Base-by-base conservation (phyloP, 2,329 filamentous ascomycete genomes). In the Lachnellula cervina region DNA sequence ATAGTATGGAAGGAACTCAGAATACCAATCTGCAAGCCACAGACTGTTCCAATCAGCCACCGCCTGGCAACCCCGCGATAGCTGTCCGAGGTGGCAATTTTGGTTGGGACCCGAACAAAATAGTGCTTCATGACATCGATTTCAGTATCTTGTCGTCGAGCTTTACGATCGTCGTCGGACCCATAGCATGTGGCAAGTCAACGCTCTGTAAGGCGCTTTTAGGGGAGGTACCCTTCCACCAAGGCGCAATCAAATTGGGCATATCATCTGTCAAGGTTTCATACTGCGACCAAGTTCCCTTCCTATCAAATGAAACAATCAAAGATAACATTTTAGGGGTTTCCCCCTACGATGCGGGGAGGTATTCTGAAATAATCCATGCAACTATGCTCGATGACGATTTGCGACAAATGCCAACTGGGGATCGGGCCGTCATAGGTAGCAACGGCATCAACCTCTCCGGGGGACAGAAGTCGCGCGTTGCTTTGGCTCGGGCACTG, bases 141-240 rank as follows among this genome's bases (percentile, higher is more conserved):
- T 7, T 49, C 19, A 25, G 11, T 3, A 52, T 55, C 6, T 25
- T 38, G 11, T 28, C 5, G n/a, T 40, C 48, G 2, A 19, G 35
- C 4, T 40, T 58, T 13, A 55, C 56, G n/a, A 55, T 58, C 3
- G 44, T 58, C 17, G 43, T 58, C n/a, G 44, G 79, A 13, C 76
- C 78, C 16, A 75, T 78, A 23, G 78, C 76, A 5, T 79, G 74
- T 56, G 79, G 78, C 4, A 81, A 81, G 57, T 79, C 78, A 19
- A 79, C 77, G 4, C 62, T 81, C 4, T 68, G 77, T 5, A 75
- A 76, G 55, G 69, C 71, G 17, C 62, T 78, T 16, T 69, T 78
- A 0, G 74, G 76, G 23, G 76, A 78, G 52, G 69, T 69, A 0
- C 70, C 73, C 0, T 75, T 72, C 67, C 69, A 71, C 47, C 71